Base-by-base conservation (phyloP, 805 yeast genomes). In the Starmerella riodocensis region DNA sequence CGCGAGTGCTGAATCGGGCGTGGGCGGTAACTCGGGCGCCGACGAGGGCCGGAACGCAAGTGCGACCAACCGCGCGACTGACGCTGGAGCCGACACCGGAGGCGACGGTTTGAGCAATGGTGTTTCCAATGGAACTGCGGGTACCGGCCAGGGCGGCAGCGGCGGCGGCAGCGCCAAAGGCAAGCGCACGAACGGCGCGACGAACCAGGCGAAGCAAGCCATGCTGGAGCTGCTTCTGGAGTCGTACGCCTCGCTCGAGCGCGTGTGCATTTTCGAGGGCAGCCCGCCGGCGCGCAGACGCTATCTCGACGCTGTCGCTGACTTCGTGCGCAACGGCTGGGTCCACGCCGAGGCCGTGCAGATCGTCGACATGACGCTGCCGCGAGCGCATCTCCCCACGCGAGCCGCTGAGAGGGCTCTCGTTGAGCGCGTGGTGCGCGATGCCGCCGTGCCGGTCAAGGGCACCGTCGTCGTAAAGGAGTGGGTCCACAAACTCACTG, bases 321-420 rank as follows among this genome's bases (percentile, higher is more conserved):
- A 25, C 19, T 37, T 29, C 20, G 41, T 37, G 21, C 32, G 29
- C 18, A 37, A 37, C 8, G 44, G 44, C 26, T 38, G 41, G 38
- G 29, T 48, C 7, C 27, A 20, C 9, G 32, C 43, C 12, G 43
- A 45, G n/a, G 41, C 48, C 11, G 28, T 39, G 21, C 26, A 20
- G 17, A 20, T 41, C 7, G 39, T 37, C 11, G 34, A 32, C 16
- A 22, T 29, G 4, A 31, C 33, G 9, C 26, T 33, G 17, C 29
- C 24, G 17, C n/a, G 22, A 4, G 18, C 3, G 8, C 36, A 47
- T 4, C 36, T 43, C 12, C 22, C 6, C 5, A 23, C 11, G 12
- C 50, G 47, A 2, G n/a, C 9, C 4, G 35, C 17, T 6, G 52
- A 50, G 48, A 48, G 53, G 2, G n/a, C 32, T 22, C 41, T 52